A percentile compares a stretch with the other conserved stretches of the same genome.
Evolutionary conservation across 441 rosid species (phyloP).

Genomic region (Eutrema salsugineum): DNA sequence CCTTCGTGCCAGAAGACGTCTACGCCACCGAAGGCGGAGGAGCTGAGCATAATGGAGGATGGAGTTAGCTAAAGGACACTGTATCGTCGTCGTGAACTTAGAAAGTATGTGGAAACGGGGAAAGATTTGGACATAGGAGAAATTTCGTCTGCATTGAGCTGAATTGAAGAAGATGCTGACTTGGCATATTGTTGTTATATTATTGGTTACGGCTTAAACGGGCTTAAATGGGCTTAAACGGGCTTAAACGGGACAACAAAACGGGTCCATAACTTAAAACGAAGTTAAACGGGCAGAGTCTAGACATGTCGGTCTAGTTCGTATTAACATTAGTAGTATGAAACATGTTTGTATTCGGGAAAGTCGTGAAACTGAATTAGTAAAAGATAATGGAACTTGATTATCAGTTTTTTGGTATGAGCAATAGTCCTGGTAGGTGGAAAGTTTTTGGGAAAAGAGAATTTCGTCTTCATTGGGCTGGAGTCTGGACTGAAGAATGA

Average conservation of each 20-base stretch:
- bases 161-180: neutral
- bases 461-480: neutral
- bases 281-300: no score
- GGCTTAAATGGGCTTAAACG: no score
- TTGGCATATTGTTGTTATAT: neutral
- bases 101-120: neutral
- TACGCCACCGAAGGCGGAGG: constrained; percentile 35
- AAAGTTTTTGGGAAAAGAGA: no score
- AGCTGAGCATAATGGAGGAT: neutral
- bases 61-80: neutral
- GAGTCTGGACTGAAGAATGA: neutral
- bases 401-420: neutral
- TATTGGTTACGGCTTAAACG: no score
- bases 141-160: neutral
- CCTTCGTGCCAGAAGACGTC: constrained; percentile 86
- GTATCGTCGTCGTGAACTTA: no score
- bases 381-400: no score
- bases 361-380: no score
- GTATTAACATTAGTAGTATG: no score
- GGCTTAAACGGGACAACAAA: no score
- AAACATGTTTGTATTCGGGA: no score
- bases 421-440: neutral
- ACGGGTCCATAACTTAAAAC: no score
- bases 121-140: neutral
- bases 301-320: no score